Evolutionary conservation across 371 early-diverging fungal species (phyloP), one percentile per base, ranked within the genome.

Genomic region (Blastocladiella emersonii): DNA sequence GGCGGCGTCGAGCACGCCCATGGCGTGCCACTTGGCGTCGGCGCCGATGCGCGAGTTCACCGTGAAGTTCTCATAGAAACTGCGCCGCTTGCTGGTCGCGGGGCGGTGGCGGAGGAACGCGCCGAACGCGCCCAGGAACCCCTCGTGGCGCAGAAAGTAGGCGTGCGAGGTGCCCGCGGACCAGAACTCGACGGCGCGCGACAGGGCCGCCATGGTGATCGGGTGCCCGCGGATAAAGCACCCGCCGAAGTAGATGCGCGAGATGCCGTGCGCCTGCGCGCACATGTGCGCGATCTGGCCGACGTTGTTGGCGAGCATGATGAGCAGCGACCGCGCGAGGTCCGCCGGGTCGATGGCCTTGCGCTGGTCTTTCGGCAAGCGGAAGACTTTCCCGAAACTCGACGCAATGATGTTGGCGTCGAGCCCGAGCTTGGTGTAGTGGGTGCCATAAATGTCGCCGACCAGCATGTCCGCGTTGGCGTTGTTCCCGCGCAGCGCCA

Each of bases 251-350:
- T 94, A 97, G 51, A 97, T 95, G 55, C 82, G 78, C 41, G 76
- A 83, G 63, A 95, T 79, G n/a, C 85, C 88, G 74, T 97, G 94
- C 34, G 87, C 85, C 67, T 90, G 84, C 5, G 98, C 98, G 70
- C 92, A 92, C 65, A 97, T 73, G 69, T 93, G 95, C 0, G 95
- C 98, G 57, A 97, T 95, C 75, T 97, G 98, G 23, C 95, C 95
- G 77, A 97, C 90, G 72, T 94, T 95, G 77, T 97, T 97, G 71
- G 82, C 83, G 65, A 94, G 86, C 88, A 93, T 91, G 75, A 83
- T 91, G 57, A 95, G 75, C 63, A 96, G 70, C 49, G 91, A 90
- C 45, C 89, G 80, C 12, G 92, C 82, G 56, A 97, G 89, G 70
- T 95, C 98, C 43, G 85, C 81, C n/a, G 82, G 77, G 43, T 72